Evolutionary conservation across 2,329 filamentous ascomycete genomes (phyloP).

Genomic region (Colletotrichum limetticola): DNA sequence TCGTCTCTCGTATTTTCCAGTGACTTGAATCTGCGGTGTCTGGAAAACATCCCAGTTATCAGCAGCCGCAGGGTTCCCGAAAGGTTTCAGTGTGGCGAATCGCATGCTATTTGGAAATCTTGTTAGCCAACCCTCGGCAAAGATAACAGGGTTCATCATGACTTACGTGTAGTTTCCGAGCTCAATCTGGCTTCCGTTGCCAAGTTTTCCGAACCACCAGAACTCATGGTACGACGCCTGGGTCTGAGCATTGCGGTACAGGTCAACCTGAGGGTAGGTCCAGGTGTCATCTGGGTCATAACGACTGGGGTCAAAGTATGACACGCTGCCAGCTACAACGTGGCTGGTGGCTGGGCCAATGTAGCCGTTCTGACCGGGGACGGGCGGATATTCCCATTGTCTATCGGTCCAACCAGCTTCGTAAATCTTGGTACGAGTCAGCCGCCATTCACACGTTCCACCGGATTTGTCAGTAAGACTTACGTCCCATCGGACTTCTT

Average conservation of each 20-base stretch:
- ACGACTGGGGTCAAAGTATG: slow-evolving; percentile 44
- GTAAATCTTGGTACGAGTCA: slow-evolving; percentile 45
- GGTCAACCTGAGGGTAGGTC: slow-evolving; percentile 45
- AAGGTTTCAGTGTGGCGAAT: slow-evolving; percentile 53
- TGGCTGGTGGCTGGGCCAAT: slow-evolving; percentile 52
- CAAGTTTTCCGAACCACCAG: slow-evolving; percentile 35
- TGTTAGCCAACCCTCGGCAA: not conserved
- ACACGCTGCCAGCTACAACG: slow-evolving; percentile 41
- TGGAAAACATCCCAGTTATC: slow-evolving; percentile 55
- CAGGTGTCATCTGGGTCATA: slow-evolving; percentile 51
- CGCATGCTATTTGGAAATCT: slow-evolving; percentile 41
- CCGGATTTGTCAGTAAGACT: not conserved
- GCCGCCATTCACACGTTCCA: accelerated
- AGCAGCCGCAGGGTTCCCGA: slow-evolving; percentile 52
- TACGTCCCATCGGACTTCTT: slow-evolving; percentile 37
- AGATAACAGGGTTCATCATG: accelerated
- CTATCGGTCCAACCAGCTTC: slow-evolving; percentile 49
- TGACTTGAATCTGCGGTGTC: slow-evolving; percentile 46
- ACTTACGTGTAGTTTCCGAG: slow-evolving; percentile 31
- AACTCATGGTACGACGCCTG: slow-evolving; percentile 12
- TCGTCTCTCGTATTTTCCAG: slow-evolving; percentile 23
- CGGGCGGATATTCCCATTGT: slow-evolving; percentile 54
- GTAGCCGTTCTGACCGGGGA: slow-evolving; percentile 49
- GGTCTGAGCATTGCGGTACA: slow-evolving; percentile 39
- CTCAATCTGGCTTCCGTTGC: slow-evolving; percentile 30